phyloP scores from a whole-genome alignment of 768 basidiomycete genomes.

The Russula earlei region DNA sequence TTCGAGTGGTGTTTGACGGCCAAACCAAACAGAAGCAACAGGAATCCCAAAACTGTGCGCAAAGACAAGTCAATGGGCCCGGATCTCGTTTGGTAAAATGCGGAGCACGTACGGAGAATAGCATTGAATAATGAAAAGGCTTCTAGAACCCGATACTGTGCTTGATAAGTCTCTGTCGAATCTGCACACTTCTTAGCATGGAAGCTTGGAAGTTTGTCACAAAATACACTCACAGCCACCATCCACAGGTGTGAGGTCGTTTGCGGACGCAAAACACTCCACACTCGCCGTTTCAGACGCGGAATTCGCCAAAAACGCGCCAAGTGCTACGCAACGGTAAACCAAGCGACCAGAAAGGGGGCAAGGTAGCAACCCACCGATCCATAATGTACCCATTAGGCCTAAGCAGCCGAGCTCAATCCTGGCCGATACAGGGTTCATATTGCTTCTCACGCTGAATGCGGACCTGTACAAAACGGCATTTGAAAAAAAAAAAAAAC shows the following conservation, averaged over 20 bases:
- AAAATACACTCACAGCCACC: conserved; percentile 52
- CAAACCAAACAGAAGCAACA: conserved; percentile 37
- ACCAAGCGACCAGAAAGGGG: neutral
- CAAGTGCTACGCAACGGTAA: conserved; percentile 45
- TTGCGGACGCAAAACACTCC: conserved; percentile 61
- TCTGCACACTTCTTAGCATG: conserved; percentile 34
- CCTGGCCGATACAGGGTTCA: conserved; percentile 73
- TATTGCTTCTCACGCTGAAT: conserved; percentile 51
- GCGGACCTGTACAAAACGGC: conserved; percentile 39
- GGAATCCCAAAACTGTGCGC: conserved; percentile 40
- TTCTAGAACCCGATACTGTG: conserved; percentile 79
- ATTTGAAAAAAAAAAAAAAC: neutral
- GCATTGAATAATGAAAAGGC: conserved; percentile 75
- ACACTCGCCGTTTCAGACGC: conserved; percentile 72
- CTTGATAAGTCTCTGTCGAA: conserved; percentile 78
- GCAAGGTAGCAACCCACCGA: conserved; percentile 39
- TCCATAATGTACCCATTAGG: conserved; percentile 68
- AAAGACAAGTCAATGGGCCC: conserved; percentile 12
- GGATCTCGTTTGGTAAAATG: conserved; percentile 2
- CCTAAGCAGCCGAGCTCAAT: conserved; percentile 66
- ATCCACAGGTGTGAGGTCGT: conserved; percentile 42
- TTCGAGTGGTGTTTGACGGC: conserved; percentile 35
- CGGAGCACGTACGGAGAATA: conserved; percentile 43
- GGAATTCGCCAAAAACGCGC: conserved; percentile 62
- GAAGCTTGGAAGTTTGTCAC: neutral